Evolutionary conservation across 1,284 basidiomycete species (phyloP).

Genomic region (Cutaneotrichosporon dermatis): DNA sequence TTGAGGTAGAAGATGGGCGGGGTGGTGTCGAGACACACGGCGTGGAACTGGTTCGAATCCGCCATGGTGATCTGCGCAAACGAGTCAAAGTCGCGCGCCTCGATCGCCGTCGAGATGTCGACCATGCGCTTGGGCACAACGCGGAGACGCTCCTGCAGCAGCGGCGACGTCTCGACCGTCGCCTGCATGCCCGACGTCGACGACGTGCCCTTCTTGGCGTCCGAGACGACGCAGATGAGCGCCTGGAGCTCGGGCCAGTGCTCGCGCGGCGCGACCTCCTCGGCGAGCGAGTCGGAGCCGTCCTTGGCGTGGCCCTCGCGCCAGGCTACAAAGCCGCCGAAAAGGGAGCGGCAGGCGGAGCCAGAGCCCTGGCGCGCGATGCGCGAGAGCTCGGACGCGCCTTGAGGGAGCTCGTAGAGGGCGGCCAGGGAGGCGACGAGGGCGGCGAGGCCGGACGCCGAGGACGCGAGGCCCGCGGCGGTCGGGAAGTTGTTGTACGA

Average conservation of each 20-base stretch:
- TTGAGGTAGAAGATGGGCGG: constrained; percentile 99
- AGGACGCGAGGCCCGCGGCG: constrained; percentile 94
- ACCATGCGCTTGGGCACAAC: constrained; percentile 87
- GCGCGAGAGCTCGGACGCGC: constrained; percentile 71
- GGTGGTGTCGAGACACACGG: constrained; percentile 90
- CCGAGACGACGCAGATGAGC: constrained; percentile 93
- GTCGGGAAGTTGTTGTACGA: constrained; percentile 99
- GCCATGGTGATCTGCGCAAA: constrained; percentile 93
- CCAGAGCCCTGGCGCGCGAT: constrained; percentile 97
- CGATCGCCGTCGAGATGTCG: constrained; percentile 75
- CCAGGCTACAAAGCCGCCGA: constrained; percentile 97
- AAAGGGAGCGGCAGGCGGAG: constrained; percentile 94
- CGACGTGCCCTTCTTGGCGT: constrained; percentile 94
- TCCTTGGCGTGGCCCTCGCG: constrained; percentile 65
- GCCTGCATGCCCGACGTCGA: constrained; percentile 96
- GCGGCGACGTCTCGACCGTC: constrained; percentile 84
- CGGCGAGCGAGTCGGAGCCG: constrained; percentile 82
- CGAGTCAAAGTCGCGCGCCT: constrained; percentile 71
- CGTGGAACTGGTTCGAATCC: constrained; percentile 98
- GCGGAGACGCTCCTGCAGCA: constrained; percentile 85
- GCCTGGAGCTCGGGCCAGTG: constrained; percentile 97
- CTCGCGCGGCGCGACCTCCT: constrained; percentile 75
- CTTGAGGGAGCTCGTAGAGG: constrained; percentile 73
- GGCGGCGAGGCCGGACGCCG: constrained; percentile 94
- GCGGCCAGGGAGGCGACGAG: constrained; percentile 83